These are phyloP conservation scores for Coemansia sp. DNA, from an alignment of 192 early-diverging fungal species.

Conservation along the genomic window DNA sequence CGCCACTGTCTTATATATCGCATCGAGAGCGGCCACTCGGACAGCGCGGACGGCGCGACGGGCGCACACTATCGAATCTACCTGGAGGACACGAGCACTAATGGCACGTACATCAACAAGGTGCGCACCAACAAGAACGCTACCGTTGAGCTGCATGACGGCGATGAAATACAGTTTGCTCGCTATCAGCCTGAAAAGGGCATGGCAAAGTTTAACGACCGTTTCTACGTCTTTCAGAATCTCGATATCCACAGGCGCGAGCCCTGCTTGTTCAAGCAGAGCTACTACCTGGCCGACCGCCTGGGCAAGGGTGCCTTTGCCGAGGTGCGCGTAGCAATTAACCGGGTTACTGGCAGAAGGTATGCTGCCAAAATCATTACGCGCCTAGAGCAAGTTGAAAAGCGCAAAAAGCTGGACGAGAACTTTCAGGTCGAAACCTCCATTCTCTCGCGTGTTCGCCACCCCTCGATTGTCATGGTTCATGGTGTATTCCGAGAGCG, in stretches of 20 bases:
- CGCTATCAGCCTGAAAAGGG: constrained; percentile 43
- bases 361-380: constrained; percentile 75
- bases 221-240: constrained; percentile 44
- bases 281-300: constrained; percentile 30
- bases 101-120: constrained; percentile 70
- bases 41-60: background rate
- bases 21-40: constrained; percentile 13
- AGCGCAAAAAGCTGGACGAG: constrained; percentile 44
- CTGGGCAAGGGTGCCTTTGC: constrained; percentile 60
- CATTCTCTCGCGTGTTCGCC: constrained; percentile 47
- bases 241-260: constrained; percentile 37
- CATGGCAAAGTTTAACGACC: constrained; percentile 45
- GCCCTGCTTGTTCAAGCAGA: constrained; percentile 45
- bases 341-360: constrained; percentile 58
- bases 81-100: constrained; percentile 57
- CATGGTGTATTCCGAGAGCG: constrained; percentile 49
- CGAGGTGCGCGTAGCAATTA: constrained; percentile 61
- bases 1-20: constrained; percentile 53
- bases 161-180: constrained; percentile 62
- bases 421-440: constrained; percentile 46
- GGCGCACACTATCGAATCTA: constrained; percentile 16
- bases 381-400: constrained; percentile 24
- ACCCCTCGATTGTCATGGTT: constrained; percentile 45
- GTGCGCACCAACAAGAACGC: constrained; percentile 50
- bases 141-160: constrained; percentile 53